These are phyloP conservation scores for Brettanomyces naardenensis DNA, from an alignment of 805 yeast genomes.

Conservation along the genomic window DNA sequence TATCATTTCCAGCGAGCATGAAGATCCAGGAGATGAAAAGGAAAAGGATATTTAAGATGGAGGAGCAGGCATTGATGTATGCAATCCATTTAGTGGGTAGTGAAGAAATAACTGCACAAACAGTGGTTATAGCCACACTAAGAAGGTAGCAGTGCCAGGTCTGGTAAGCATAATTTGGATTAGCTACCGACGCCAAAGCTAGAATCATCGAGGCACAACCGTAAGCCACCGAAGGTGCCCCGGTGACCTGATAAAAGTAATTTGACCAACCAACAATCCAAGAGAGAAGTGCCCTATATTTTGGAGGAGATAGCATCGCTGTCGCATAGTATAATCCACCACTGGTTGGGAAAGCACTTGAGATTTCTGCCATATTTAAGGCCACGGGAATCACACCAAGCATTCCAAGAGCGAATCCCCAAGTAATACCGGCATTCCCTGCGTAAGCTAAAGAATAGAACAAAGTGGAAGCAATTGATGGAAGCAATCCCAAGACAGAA, in stretches of 20 bases:
- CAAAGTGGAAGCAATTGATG: slow-evolving; percentile 60
- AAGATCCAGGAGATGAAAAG: slow-evolving; percentile 45
- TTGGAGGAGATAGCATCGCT: slow-evolving; percentile 50
- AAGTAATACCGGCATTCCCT: slow-evolving; percentile 57
- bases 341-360: slow-evolving; percentile 59
- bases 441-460: slow-evolving; percentile 52
- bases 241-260: slow-evolving; percentile 58
- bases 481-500: slow-evolving; percentile 56
- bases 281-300: slow-evolving; percentile 43
- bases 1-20: slow-evolving; percentile 42
- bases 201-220: slow-evolving; percentile 49
- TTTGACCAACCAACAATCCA: slow-evolving; percentile 62
- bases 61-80: slow-evolving; percentile 40
- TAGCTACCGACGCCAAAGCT: slow-evolving; percentile 37
- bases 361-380: slow-evolving; percentile 54
- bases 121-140: slow-evolving; percentile 42
- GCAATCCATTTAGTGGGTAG: slow-evolving; percentile 50
- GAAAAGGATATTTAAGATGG: slow-evolving; percentile 40
- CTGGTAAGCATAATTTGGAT: slow-evolving; percentile 32
- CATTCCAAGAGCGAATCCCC: slow-evolving; percentile 54
- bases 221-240: slow-evolving; percentile 53
- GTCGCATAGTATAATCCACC: slow-evolving; percentile 68
- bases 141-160: slow-evolving; percentile 45
- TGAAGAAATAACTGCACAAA: slow-evolving; percentile 40
- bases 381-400: slow-evolving; percentile 51